Percentiles rank a stretch among this genome's conserved stretches.
phyloP scores from a whole-genome alignment of 2,329 filamentous ascomycete species.

The Rutstroemia sp. region DNA sequence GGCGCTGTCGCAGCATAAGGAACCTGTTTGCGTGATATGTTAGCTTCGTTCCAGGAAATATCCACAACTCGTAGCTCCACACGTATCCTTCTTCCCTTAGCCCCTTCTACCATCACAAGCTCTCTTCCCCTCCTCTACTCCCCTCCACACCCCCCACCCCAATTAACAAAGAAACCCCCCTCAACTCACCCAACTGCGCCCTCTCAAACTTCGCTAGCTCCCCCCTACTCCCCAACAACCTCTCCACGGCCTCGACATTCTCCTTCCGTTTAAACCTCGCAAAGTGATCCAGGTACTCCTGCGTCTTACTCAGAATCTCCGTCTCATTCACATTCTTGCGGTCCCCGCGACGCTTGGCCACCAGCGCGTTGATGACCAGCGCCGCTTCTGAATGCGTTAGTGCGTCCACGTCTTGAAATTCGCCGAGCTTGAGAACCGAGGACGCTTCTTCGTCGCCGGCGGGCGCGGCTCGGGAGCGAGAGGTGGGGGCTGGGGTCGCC shows the following conservation, averaged over 20 bases:
- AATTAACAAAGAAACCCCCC: background rate
- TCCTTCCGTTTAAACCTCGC: slow-evolving; percentile 93
- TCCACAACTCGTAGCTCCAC: too few species aligned
- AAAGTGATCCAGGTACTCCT: slow-evolving; percentile 90
- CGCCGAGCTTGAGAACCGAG: slow-evolving; percentile 74
- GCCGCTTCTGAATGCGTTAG: slow-evolving; percentile 88
- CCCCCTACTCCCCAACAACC: slow-evolving; percentile 70
- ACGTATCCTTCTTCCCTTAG: too few species aligned
- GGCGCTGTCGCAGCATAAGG: slow-evolving; percentile 81
- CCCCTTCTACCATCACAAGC: too few species aligned
- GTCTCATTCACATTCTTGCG: slow-evolving; percentile 79
- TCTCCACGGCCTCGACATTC: slow-evolving; percentile 89
- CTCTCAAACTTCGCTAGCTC: slow-evolving; percentile 88
- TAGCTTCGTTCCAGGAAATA: background rate
- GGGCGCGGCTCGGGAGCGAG: slow-evolving; percentile 60
- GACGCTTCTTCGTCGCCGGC: slow-evolving; percentile 84
- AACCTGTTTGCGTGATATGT: slow-evolving; percentile 50
- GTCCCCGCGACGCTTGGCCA: slow-evolving; percentile 70
- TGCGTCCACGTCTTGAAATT: slow-evolving; percentile 87
- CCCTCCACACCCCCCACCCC: background rate
- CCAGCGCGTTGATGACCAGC: slow-evolving; percentile 83
- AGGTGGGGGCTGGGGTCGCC: slow-evolving; percentile 33
- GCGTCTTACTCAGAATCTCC: slow-evolving; percentile 78
- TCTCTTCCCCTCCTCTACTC: background rate
- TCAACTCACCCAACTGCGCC: slow-evolving; percentile 70